Evolutionary conservation across 2,329 filamentous ascomycete genomes (phyloP).

Genomic region (Scedosporium apiospermum): DNA sequence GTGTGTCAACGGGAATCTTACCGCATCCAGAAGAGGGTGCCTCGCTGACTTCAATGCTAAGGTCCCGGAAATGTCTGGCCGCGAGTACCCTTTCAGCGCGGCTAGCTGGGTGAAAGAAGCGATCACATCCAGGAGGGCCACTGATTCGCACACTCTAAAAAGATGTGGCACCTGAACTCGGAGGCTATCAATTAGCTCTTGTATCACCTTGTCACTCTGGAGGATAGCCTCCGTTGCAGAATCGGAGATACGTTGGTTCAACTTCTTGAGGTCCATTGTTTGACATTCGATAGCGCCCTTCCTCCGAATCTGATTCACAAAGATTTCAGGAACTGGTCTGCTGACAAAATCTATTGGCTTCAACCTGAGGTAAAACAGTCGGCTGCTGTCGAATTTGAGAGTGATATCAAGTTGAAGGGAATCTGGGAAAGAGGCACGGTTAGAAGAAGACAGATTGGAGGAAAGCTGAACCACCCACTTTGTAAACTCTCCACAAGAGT

Average conservation of each 20-base stretch:
- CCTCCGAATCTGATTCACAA: constrained; percentile 69
- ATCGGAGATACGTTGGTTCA: constrained; percentile 68
- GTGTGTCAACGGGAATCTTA: constrained; percentile 12
- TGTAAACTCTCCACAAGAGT: constrained; percentile 60
- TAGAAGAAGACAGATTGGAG: too few relatives aligned
- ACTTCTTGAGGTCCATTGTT: constrained; percentile 73
- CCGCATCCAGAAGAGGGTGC: constrained; percentile 71
- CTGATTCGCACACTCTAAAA: constrained; percentile 77
- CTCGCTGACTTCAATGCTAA: constrained; percentile 65
- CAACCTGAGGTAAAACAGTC: constrained; percentile 73
- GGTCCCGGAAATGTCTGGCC: constrained; percentile 58
- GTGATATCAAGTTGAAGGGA: constrained; percentile 50
- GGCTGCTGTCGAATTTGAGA: constrained; percentile 65
- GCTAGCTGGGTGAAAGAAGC: constrained; percentile 66
- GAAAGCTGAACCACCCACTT: constrained; percentile 31
- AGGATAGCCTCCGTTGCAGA: constrained; percentile 76
- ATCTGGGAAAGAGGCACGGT: constrained; percentile 25
- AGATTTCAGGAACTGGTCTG: constrained; percentile 49
- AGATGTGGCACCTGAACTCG: constrained; percentile 60
- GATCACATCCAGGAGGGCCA: constrained; percentile 83
- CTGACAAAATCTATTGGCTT: constrained; percentile 52
- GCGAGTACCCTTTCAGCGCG: constrained; percentile 48
- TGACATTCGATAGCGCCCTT: constrained; percentile 79
- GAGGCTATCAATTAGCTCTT: constrained; percentile 63
- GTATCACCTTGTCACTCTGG: constrained; percentile 70